Evolutionary conservation across 371 early-diverging fungal genomes (phyloP).

Genomic region (Lichtheimia ramosa): DNA sequence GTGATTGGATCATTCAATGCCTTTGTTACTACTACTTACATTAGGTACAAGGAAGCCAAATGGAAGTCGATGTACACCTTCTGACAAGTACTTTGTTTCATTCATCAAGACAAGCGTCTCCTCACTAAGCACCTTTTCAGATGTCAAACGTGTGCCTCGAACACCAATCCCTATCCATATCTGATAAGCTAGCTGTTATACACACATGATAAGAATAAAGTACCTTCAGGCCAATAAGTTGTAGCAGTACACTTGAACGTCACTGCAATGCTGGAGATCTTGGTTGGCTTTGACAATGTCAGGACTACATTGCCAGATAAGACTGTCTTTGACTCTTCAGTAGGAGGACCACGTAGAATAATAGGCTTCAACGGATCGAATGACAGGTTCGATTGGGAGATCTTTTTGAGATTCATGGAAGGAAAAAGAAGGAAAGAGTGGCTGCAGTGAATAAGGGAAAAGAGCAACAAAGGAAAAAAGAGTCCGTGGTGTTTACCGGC

Average conservation of each 20-base stretch:
- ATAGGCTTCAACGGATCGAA: slow-evolving; percentile 50
- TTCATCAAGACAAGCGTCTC: slow-evolving; percentile 26
- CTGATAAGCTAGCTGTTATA: not conserved
- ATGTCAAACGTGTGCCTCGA: slow-evolving; percentile 37
- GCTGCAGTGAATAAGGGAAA: not conserved
- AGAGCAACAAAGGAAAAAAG: not conserved
- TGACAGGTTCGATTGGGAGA: slow-evolving; percentile 35
- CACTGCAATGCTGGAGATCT: slow-evolving; percentile 34
- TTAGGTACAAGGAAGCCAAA: slow-evolving; percentile 45
- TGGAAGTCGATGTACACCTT: slow-evolving; percentile 41
- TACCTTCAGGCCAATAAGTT: slow-evolving; percentile 55
- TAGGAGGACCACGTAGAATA: slow-evolving; percentile 40
- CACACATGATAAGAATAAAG: not conserved
- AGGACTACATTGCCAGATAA: slow-evolving; percentile 42
- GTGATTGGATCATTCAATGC: too few relatives aligned
- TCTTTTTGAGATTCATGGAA: slow-evolving; percentile 14
- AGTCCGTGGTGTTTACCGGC: too few relatives aligned
- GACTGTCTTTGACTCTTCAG: slow-evolving; percentile 34
- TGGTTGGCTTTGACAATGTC: slow-evolving; percentile 32
- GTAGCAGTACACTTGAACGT: slow-evolving; percentile 35
- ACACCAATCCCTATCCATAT: slow-evolving; percentile 35
- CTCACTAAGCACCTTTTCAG: slow-evolving; percentile 35
- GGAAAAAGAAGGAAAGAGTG: not conserved
- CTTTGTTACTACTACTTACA: slow-evolving; percentile 22
- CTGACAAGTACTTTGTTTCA: slow-evolving; percentile 18